A percentile compares a stretch with the other conserved stretches of the same genome.
phyloP scores from a whole-genome alignment of 1,284 basidiomycete genomes.

The Megacollybia platyphylla region DNA sequence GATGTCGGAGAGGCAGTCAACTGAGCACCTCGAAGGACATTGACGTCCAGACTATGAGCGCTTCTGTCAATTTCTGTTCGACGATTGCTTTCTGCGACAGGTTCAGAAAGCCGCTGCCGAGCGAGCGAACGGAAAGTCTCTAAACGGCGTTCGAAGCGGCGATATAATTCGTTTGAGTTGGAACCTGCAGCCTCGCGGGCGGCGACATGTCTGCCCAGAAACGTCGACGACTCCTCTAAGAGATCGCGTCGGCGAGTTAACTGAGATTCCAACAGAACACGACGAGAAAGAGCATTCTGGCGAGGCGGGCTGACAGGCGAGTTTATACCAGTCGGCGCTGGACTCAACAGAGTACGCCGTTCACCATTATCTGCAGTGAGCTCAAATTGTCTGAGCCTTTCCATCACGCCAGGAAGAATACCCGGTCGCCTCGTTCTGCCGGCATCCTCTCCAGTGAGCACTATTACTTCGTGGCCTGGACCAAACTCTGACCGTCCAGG shows the following conservation, averaged over 20 bases:
- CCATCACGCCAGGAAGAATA: neutral
- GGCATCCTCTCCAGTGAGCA: slow-evolving; percentile 14
- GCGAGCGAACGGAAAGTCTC: slow-evolving; percentile 14
- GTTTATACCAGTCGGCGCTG: slow-evolving; percentile 6
- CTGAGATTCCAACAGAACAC: slow-evolving; percentile 13
- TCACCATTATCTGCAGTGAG: neutral
- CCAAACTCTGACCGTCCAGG: slow-evolving; percentile 12
- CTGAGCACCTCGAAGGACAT: neutral
- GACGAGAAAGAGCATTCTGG: slow-evolving; percentile 8
- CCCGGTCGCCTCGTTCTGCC: neutral
- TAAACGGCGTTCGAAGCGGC: slow-evolving; percentile 17
- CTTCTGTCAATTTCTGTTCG: neutral
- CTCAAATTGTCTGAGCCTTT: neutral
- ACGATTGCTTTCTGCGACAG: slow-evolving; percentile 1
- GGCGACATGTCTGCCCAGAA: slow-evolving; percentile 36
- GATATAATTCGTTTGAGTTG: slow-evolving; percentile 6
- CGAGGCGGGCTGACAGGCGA: slow-evolving; percentile 10
- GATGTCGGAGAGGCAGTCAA: neutral
- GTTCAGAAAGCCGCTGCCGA: slow-evolving; percentile 5
- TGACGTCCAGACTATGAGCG: neutral
- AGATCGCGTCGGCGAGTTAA: slow-evolving; percentile 9
- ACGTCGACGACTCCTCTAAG: slow-evolving; percentile 27
- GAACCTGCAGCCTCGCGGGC: slow-evolving; percentile 25
- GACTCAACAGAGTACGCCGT: neutral
- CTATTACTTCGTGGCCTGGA: slow-evolving; percentile 21